Percentiles rank a stretch among this genome's conserved stretches.
Conservation (phyloP, 192 early-diverging fungal species). For the Ramicandelaber brevisporus region DNA sequence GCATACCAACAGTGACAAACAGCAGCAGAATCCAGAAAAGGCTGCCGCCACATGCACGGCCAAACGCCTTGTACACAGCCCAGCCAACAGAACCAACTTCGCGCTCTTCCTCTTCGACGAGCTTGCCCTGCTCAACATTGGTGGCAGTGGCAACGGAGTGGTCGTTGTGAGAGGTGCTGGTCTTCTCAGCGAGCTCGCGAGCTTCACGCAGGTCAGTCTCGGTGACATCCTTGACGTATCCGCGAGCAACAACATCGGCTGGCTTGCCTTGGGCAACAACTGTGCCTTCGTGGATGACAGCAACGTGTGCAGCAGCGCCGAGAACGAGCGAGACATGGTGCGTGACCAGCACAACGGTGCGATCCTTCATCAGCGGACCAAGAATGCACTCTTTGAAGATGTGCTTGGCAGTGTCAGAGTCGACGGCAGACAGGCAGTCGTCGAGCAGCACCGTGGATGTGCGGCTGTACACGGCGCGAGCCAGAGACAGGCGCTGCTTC, state of each 20-base stretch:
- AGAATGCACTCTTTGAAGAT: conserved; percentile 54
- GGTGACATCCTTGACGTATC: conserved; percentile 3
- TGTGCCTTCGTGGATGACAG: conserved; percentile 30
- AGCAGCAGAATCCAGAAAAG: conserved; percentile 33
- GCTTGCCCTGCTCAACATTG: conserved; percentile 14
- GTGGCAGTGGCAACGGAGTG: conserved; percentile 6
- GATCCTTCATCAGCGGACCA: conserved; percentile 34
- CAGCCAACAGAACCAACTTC: conserved; percentile 51
- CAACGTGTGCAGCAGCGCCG: conserved; percentile 23
- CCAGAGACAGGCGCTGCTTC: conserved; percentile 65
- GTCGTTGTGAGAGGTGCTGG: conserved; percentile 1
- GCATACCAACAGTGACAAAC: no score
- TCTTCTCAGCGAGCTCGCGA: neutral
- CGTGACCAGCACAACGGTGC: conserved; percentile 73
- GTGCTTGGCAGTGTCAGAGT: conserved; percentile 77
- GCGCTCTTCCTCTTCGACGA: conserved; percentile 66
- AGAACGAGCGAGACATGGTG: conserved; percentile 52
- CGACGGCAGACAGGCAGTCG: conserved; percentile 84
- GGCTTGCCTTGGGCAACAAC: conserved; percentile 23
- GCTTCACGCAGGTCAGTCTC: no score
- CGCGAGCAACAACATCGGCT: conserved; percentile 17
- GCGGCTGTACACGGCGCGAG: conserved; percentile 56
- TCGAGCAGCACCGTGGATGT: conserved; percentile 47
- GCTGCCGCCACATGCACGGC: conserved; percentile 31
- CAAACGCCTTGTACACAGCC: conserved; percentile 54